Evolutionary conservation across 2,329 filamentous ascomycete species (phyloP), one percentile per base, ranked within the genome.

Genomic region (Penicillium nordicum): DNA sequence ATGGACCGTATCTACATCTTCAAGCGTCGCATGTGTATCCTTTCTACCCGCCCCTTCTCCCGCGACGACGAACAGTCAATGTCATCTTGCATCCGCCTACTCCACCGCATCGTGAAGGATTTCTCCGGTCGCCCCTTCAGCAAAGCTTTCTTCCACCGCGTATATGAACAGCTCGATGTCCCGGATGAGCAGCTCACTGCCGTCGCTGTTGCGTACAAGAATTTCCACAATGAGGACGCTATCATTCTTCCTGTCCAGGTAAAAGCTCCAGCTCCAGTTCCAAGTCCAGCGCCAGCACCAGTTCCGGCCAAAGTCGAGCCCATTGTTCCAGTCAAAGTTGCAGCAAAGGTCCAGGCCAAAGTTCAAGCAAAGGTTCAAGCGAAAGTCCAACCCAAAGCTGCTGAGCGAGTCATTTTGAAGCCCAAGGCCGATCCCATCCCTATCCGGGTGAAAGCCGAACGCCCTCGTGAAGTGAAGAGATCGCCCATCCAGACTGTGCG

Each of bases 1-100:
- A 74, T 78, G 60, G 76, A 78, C 63, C 74, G 75, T 38, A 74
- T 78, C 54, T 77, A 77, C 55, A 77, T 72, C 14, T 71, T 78
- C 58, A 78, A 78, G 57, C 73, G 73, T 30, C 67, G 74, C 16
- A 68, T 78, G 8, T 75, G 71, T 54, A 67, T 74, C 6, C 67
- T 78, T 12, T 74, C 75, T 4, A 61, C 55, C 18, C 62, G 59
- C 14, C 67, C 63, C 4, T 63, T 64, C 44, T 66, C 67, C n/a
- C 61, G 57, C 11, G 48, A 65, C 21, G 66, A 69, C 4, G 69
- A 73, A 12, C 63, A 70, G 16, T 74, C 70, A 59, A 67, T 77
- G 52, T 65, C 66, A 16, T 76, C 74, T 12, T 77, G 75, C 57
- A 68, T 76, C 4, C 66, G 69, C 12, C 69, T 78, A 14, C 66